phyloP scores from a whole-genome alignment of 2,329 filamentous ascomycete species.

The Aspergillus carbonarius region DNA sequence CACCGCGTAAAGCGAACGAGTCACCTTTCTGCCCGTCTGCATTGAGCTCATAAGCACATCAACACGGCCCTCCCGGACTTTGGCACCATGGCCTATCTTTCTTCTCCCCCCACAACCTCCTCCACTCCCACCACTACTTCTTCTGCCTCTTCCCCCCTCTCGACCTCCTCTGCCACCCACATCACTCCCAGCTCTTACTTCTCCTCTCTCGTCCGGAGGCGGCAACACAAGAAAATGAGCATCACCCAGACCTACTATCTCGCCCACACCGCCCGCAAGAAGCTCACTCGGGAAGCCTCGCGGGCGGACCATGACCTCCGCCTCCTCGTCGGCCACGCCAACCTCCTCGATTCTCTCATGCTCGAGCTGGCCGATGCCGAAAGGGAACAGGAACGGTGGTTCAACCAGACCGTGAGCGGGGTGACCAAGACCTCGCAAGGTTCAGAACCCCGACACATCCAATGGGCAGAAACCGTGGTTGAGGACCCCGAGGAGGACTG shows the following conservation, averaged over 20 bases:
- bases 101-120: slow-evolving; percentile 13
- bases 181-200: slow-evolving; percentile 39
- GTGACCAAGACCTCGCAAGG: slow-evolving; percentile 54
- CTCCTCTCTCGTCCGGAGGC: slow-evolving; percentile 38
- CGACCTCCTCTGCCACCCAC: slow-evolving; percentile 26
- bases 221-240: slow-evolving; percentile 82
- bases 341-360: slow-evolving; percentile 96
- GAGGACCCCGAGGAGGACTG: slow-evolving; percentile 73
- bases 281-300: slow-evolving; percentile 90
- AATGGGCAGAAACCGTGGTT: slow-evolving; percentile 79
- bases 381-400: slow-evolving; percentile 94
- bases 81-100: slow-evolving; percentile 26
- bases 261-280: slow-evolving; percentile 91
- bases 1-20: slow-evolving; percentile 31
- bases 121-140: slow-evolving; percentile 14
- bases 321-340: slow-evolving; percentile 94
- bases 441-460: slow-evolving; percentile 69
- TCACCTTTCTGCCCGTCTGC: slow-evolving; percentile 20
- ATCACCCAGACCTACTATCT: slow-evolving; percentile 98
- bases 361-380: slow-evolving; percentile 87
- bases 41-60: slow-evolving; percentile 29
- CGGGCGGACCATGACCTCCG: slow-evolving; percentile 91
- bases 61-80: slow-evolving; percentile 15
- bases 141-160: slow-evolving; percentile 16
- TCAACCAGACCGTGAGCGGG: slow-evolving; percentile 89